phyloP scores from a whole-genome alignment of 345 rosid genomes.

The Reutealis trisperma region DNA sequence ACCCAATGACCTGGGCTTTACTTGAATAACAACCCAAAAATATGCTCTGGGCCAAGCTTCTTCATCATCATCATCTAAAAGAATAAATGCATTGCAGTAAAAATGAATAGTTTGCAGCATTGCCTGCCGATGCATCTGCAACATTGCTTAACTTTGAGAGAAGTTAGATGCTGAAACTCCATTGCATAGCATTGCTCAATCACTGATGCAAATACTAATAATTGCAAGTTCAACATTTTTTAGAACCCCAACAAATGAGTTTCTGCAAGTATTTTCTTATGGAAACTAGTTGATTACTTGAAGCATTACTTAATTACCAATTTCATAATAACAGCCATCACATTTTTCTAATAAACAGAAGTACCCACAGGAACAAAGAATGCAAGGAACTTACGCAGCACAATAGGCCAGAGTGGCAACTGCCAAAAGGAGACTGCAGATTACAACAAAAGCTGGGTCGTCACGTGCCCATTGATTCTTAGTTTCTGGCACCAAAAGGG shows the following conservation, averaged over 20 bases:
- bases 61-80: neutral
- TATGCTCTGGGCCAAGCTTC: too few relatives aligned
- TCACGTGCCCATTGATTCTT: conserved; percentile 99
- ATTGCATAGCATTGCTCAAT: neutral
- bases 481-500: conserved; percentile 66
- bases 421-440: conserved; percentile 81
- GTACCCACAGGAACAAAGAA: neutral
- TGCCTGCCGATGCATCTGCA: neutral
- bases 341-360: neutral
- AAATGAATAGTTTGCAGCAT: neutral
- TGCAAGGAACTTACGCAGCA: conserved; percentile 77
- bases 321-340: neutral
- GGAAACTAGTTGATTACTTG: neutral
- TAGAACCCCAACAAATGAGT: neutral
- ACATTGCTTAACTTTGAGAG: neutral
- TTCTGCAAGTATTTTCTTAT: neutral
- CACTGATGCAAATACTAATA: conserved; percentile 1
- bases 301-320: neutral
- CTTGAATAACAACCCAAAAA: neutral
- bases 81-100: too few relatives aligned
- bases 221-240: neutral
- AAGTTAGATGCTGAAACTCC: neutral
- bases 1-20: neutral
- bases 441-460: conserved; percentile 98
- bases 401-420: conserved; percentile 88